phyloP scores from a whole-genome alignment of 192 early-diverging fungal genomes.

The Mortierella alpina region DNA sequence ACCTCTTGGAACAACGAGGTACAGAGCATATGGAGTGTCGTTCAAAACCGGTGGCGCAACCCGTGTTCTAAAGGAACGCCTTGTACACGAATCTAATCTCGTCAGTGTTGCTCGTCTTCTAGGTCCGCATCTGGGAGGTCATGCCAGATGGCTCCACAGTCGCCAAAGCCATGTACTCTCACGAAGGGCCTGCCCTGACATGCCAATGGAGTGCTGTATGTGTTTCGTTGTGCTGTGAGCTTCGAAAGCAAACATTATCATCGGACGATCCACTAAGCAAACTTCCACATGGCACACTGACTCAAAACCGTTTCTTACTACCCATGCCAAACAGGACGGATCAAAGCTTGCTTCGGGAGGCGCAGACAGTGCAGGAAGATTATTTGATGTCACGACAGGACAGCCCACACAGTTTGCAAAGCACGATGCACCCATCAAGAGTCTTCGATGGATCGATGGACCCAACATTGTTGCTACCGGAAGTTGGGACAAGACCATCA shows the following conservation, averaged over 20 bases:
- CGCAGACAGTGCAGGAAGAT: slow-evolving; percentile 87
- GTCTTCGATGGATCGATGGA: slow-evolving; percentile 81
- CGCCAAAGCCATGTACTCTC: slow-evolving; percentile 85
- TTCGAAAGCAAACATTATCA: background rate
- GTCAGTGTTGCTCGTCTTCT: slow-evolving; percentile 9
- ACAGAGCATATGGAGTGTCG: background rate
- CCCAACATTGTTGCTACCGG: slow-evolving; percentile 85
- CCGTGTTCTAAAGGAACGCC: background rate
- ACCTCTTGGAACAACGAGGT: slow-evolving; percentile 91
- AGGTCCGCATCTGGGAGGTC: slow-evolving; percentile 96
- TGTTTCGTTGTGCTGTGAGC: background rate
- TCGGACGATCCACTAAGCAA: background rate
- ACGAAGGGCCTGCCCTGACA: slow-evolving; percentile 87
- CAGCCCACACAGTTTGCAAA: slow-evolving; percentile 88
- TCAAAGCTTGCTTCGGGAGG: slow-evolving; percentile 90
- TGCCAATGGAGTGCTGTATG: slow-evolving; percentile 85
- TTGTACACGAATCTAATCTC: background rate
- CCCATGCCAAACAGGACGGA: slow-evolving; percentile 75
- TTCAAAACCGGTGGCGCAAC: background rate
- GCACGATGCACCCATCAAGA: slow-evolving; percentile 91
- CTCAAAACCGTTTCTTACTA: background rate
- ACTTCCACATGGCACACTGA: background rate
- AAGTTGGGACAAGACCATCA: slow-evolving; percentile 95
- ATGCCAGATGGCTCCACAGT: slow-evolving; percentile 80
- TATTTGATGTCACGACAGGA: slow-evolving; percentile 86